Evolutionary conservation across 208 protist genomes (phyloP), one percentile per base, ranked within the genome.

Genomic region (Phytomonas francai): DNA sequence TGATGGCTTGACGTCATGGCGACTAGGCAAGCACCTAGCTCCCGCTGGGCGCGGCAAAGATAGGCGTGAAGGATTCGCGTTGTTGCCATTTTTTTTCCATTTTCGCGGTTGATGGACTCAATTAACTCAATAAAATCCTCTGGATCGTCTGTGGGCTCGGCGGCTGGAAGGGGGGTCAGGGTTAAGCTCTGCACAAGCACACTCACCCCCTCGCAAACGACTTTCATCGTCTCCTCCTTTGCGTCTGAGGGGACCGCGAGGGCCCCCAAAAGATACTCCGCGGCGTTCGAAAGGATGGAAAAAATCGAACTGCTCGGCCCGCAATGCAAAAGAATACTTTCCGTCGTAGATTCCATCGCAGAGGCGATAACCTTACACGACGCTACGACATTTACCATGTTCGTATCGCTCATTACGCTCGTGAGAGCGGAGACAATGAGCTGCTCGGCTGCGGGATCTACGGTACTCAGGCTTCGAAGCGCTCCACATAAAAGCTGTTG

Each of bases 121-220:
- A 69, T 58, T 19, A 91, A 66, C 12, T 72, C 63, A 9, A 58
- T 70, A 42, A 82, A 92, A 70, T 94, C 88, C n/a, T 89, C 84
- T 0, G 77, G 78, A 59, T 90, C 81, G 59, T 95, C 89, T 12
- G 74, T 81, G 0, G 70, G 45, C 59, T 89, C 87, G 79, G 87
- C 88, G 31, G 39, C 66, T 6, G 86, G 86, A 3, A 92, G 33
- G 22, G 83, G 71, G 2, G 71, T 16, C 12, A 80, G 82, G 61
- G 70, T 71, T 57, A 95, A 74, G n/a, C 74, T 80, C 74, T 94
- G 85, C 28, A 84, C 76, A 12, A 94, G 73, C 31, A 77, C 84
- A 36, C 75, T 80, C 61, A 94, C 30, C 27, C 84, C 85, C 64
- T 94, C 88, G 65, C 84, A 92, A 7, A 81, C 78, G 51, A 76